Evolutionary conservation across 2,329 filamentous ascomycete genomes (phyloP).

Genomic region (Fusarium globosum): DNA sequence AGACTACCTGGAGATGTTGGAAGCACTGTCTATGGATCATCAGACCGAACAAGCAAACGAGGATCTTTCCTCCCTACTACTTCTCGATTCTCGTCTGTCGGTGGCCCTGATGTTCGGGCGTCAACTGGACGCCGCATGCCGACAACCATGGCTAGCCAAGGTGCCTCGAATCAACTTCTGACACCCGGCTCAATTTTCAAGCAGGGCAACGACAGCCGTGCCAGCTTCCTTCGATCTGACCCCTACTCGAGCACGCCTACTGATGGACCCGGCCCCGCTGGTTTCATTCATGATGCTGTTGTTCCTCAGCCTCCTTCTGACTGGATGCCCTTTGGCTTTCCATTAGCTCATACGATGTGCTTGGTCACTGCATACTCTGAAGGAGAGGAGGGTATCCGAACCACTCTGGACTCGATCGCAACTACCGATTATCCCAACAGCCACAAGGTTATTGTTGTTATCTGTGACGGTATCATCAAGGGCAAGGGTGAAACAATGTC

Average conservation of each 20-base stretch:
- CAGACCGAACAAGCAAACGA: slow-evolving; percentile 82
- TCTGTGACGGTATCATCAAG: slow-evolving; percentile 98
- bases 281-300: slow-evolving; percentile 96
- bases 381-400: slow-evolving; percentile 90
- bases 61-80: slow-evolving; percentile 92
- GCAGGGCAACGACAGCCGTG: slow-evolving; percentile 70
- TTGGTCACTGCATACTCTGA: slow-evolving; percentile 97
- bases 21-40: slow-evolving; percentile 67
- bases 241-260: slow-evolving; percentile 64
- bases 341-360: slow-evolving; percentile 92
- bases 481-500: slow-evolving; percentile 88
- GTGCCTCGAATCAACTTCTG: slow-evolving; percentile 77
- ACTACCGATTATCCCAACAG: slow-evolving; percentile 99
- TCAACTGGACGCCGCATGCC: slow-evolving; percentile 66
- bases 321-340: slow-evolving; percentile 97
- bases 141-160: slow-evolving; percentile 96
- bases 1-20: slow-evolving; percentile 81
- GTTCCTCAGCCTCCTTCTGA: slow-evolving; percentile 96
- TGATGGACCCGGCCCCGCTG: slow-evolving; percentile 83
- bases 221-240: slow-evolving; percentile 73
- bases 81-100: slow-evolving; percentile 92
- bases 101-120: slow-evolving; percentile 73
- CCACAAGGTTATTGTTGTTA: slow-evolving; percentile 95
- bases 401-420: slow-evolving; percentile 94
- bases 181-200: slow-evolving; percentile 79